These are phyloP conservation scores for Saccharata proteae DNA, from an alignment of 2,329 filamentous ascomycete genomes.

Conservation along the genomic window DNA sequence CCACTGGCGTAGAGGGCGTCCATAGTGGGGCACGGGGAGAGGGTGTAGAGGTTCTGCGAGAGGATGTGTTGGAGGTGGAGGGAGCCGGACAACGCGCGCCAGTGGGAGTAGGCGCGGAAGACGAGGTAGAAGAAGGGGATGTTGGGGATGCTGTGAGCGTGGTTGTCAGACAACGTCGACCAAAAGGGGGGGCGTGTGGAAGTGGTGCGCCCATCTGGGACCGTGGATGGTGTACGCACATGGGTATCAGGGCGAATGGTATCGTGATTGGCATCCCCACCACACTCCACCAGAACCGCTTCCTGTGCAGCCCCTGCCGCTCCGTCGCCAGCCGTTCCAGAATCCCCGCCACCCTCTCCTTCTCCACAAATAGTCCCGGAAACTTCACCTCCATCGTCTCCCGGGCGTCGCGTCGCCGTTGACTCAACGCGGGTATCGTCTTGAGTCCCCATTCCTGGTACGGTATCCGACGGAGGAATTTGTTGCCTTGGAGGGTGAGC, in stretches of 20 bases:
- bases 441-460: constrained; percentile 98
- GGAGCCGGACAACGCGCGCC: constrained; percentile 62
- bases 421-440: constrained; percentile 73
- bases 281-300: constrained; percentile 68
- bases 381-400: constrained; percentile 64
- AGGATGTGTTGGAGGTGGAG: constrained; percentile 75
- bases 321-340: constrained; percentile 64
- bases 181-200: no score
- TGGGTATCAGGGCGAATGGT: constrained; percentile 70
- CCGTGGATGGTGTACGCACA: constrained; percentile 46
- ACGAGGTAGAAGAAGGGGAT: constrained; percentile 93
- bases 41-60: constrained; percentile 55
- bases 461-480: constrained; percentile 72
- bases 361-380: constrained; percentile 56
- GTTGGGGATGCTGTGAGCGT: constrained; percentile 60
- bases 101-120: constrained; percentile 58
- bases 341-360: constrained; percentile 51
- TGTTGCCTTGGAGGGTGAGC: constrained; percentile 77
- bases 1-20: constrained; percentile 59
- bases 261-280: constrained; percentile 70
- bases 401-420: constrained; percentile 47
- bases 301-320: constrained; percentile 64
- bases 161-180: constrained; percentile 9
- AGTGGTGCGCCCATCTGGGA: constrained; percentile 6
- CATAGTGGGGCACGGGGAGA: constrained; percentile 53